Percentiles rank a stretch among this genome's conserved stretches.
phyloP scores from a whole-genome alignment of 179 eudicot species.

The Pouteria campechiana region DNA sequence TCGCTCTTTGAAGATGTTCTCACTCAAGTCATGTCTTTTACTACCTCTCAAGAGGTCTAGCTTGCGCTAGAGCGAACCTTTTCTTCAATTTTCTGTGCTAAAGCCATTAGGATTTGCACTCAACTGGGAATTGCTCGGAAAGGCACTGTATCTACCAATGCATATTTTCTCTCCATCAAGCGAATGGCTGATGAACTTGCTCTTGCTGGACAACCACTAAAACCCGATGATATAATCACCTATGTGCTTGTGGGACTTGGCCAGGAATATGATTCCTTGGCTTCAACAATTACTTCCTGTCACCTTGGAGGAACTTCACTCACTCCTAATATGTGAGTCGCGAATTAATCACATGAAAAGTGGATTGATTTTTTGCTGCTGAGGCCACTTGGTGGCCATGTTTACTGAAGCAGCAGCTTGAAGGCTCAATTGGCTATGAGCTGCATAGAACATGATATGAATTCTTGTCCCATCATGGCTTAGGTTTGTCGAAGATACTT shows the following conservation, averaged over 20 bases:
- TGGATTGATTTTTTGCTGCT: too few relatives aligned
- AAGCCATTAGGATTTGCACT: neutral
- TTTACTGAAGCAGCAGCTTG: too few relatives aligned
- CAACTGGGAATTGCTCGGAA: neutral
- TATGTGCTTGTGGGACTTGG: neutral
- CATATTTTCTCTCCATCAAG: too few relatives aligned
- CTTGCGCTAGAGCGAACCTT: neutral
- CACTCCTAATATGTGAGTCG: neutral
- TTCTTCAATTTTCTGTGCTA: neutral
- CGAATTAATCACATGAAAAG: neutral
- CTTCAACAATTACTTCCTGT: neutral
- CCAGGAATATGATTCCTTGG: neutral
- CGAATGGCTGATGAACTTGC: too few relatives aligned
- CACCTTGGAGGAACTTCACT: neutral
- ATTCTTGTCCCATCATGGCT: too few relatives aligned
- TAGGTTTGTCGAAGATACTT: too few relatives aligned
- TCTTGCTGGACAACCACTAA: neutral
- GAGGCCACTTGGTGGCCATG: too few relatives aligned
- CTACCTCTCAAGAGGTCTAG: neutral
- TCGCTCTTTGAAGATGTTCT: neutral
- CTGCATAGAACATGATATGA: too few relatives aligned
- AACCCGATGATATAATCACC: neutral
- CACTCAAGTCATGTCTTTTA: neutral
- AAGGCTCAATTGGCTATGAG: too few relatives aligned
- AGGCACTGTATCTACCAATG: neutral